A percentile compares a stretch with the other conserved stretches of the same genome.
Evolutionary conservation across 768 basidiomycete genomes (phyloP).

Genomic region (Trametes punicea): DNA sequence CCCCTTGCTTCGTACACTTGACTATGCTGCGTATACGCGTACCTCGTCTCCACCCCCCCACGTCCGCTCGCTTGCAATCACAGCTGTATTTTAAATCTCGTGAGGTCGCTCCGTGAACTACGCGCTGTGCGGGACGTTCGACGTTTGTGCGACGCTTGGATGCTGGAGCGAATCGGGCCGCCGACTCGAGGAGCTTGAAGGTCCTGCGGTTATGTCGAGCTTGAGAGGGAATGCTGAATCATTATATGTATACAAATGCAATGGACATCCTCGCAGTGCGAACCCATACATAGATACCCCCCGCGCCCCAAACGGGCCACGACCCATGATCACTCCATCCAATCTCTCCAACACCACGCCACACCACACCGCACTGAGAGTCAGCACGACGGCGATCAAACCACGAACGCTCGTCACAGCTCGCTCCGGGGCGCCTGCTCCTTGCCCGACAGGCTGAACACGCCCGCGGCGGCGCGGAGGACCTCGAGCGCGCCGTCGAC

Average conservation of each 20-base stretch:
- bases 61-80: constrained; percentile 8
- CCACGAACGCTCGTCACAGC: constrained; percentile 3
- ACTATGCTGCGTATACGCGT: too few species aligned
- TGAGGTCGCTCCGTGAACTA: too few species aligned
- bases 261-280: neutral
- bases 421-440: constrained; percentile 26
- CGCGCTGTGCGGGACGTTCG: too few species aligned
- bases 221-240: neutral
- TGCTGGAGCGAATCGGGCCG: too few species aligned
- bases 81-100: neutral
- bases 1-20: too few species aligned
- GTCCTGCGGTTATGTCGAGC: neutral
- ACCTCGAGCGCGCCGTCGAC: constrained; percentile 20
- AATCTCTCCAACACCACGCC: too few species aligned
- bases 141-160: too few species aligned
- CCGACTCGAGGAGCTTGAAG: neutral
- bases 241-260: constrained; percentile 7
- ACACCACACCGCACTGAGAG: neutral
- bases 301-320: too few species aligned
- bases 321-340: too few species aligned
- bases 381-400: neutral
- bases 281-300: neutral
- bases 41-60: neutral
- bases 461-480: constrained; percentile 6
- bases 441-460: constrained; percentile 31